Conservation (phyloP, 2,329 filamentous ascomycete species). For the Diplodia scrobiculata region DNA sequence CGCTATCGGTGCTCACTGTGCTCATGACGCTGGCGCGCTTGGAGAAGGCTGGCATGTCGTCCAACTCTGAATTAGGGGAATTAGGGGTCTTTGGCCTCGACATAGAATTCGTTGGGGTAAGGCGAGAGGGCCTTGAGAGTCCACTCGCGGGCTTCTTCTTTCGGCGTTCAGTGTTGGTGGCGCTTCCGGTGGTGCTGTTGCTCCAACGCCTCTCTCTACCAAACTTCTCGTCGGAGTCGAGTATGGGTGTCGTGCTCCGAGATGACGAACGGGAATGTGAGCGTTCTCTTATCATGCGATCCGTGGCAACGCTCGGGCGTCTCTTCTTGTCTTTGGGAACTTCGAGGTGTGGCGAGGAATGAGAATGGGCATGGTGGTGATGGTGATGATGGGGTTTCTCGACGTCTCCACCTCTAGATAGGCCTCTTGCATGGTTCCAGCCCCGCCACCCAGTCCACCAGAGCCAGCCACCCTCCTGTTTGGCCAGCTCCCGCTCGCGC, state of each 20-base stretch:
- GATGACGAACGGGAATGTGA: conserved; percentile 41
- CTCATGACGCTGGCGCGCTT: conserved; percentile 22
- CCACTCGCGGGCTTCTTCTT: conserved; percentile 17
- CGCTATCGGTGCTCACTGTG: conserved; percentile 26
- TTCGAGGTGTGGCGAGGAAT: conserved; percentile 23
- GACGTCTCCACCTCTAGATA: conserved; percentile 37
- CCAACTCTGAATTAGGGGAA: not conserved
- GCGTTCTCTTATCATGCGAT: conserved; percentile 36
- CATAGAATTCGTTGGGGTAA: conserved; percentile 20
- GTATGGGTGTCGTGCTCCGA: conserved; percentile 40
- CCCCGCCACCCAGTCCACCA: conserved; percentile 82
- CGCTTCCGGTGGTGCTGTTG: conserved; percentile 39
- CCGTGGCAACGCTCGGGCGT: conserved; percentile 38
- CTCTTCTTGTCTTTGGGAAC: conserved; percentile 36
- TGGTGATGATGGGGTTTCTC: conserved; percentile 38
- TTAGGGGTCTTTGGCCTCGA: conserved; percentile 23
- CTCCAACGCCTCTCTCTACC: conserved; percentile 39
- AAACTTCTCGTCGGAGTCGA: conserved; percentile 37
- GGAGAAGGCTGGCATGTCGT: conserved; percentile 8
- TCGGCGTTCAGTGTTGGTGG: conserved; percentile 23
- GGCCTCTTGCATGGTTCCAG: conserved; percentile 46
- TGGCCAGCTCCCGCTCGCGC: conserved; percentile 67
- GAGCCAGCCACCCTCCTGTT: conserved; percentile 70
- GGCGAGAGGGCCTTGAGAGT: conserved; percentile 15
- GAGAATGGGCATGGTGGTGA: conserved; percentile 28